These are phyloP conservation scores for Mucor irregularis DNA, from an alignment of 371 early-diverging fungal genomes.

Conservation along the genomic window DNA sequence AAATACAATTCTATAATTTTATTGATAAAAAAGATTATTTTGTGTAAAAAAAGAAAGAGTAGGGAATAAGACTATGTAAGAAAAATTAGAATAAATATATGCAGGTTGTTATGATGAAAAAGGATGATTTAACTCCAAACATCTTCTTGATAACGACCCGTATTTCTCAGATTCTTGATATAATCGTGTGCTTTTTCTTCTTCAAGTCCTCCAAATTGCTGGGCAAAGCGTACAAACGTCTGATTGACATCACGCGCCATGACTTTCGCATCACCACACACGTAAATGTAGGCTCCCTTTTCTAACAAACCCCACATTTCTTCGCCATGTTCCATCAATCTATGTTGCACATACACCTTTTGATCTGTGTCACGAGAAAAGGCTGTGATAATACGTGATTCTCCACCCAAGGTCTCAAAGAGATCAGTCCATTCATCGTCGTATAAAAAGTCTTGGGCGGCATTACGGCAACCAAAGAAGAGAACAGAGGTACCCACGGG, in stretches of 20 bases:
- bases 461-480: slow-evolving; percentile 92
- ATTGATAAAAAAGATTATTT: too few relatives aligned
- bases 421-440: slow-evolving; percentile 76
- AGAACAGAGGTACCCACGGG: slow-evolving; percentile 82
- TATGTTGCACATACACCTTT: slow-evolving; percentile 92
- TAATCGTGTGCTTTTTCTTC: slow-evolving; percentile 72
- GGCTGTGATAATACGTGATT: slow-evolving; percentile 76
- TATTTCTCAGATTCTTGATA: slow-evolving; percentile 79
- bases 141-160: slow-evolving; percentile 92
- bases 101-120: too few relatives aligned
- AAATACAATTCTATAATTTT: too few relatives aligned
- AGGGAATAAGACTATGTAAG: too few relatives aligned
- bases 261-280: slow-evolving; percentile 95
- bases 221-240: slow-evolving; percentile 69
- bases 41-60: too few relatives aligned
- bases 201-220: slow-evolving; percentile 64
- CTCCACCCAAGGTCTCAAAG: slow-evolving; percentile 58
- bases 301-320: slow-evolving; percentile 73
- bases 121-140: slow-evolving; percentile 76
- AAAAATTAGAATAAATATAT: too few relatives aligned
- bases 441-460: slow-evolving; percentile 86
- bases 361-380: slow-evolving; percentile 81
- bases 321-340: slow-evolving; percentile 62
- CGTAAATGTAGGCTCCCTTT: slow-evolving; percentile 80
- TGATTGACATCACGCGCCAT: slow-evolving; percentile 94